Conservation (phyloP, 306 rosid genomes). For the Begonia loranthoides region DNA sequence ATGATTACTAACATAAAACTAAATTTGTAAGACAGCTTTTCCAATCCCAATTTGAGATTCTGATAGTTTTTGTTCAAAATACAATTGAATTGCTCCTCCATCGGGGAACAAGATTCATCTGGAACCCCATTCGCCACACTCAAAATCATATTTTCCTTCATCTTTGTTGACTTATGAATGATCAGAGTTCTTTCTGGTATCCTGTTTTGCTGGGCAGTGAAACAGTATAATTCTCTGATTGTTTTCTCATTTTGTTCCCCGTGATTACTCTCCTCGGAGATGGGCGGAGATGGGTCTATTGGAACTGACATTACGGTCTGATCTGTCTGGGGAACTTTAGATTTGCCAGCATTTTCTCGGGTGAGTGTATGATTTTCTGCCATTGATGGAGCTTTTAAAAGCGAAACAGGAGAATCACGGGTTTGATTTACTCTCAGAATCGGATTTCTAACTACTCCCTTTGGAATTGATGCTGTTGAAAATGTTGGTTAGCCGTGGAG, state of each 20-base stretch:
- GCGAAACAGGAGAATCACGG: not conserved
- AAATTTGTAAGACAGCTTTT: conserved; percentile 65
- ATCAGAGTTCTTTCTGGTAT: conserved; percentile 9
- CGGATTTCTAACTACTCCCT: not conserved
- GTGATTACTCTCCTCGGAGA: not conserved
- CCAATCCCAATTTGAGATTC: conserved; percentile 76
- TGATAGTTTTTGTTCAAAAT: conserved; percentile 41
- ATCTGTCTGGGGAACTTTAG: conserved; percentile 12
- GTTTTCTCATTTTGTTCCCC: conserved; percentile 6
- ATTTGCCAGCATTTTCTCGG: conserved; percentile 4
- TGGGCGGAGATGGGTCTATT: conserved; percentile 5
- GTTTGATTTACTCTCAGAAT: conserved; percentile 1
- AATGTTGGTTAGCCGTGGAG: conserved; percentile 52
- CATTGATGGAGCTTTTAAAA: too few species aligned
- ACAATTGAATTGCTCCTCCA: conserved; percentile 84
- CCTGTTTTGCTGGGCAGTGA: conserved; percentile 24
- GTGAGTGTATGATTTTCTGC: conserved; percentile 12
- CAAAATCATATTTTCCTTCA: conserved; percentile 52
- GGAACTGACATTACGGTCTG: conserved; percentile 8
- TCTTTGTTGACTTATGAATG: conserved; percentile 24
- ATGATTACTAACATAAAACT: too few species aligned
- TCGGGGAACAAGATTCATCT: conserved; percentile 58
- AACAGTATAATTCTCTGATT: conserved; percentile 23
- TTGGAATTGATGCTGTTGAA: conserved; percentile 11
- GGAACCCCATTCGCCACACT: conserved; percentile 70